phyloP scores from a whole-genome alignment of 2,329 filamentous ascomycete genomes.

The Dothiorella sarmentorum region DNA sequence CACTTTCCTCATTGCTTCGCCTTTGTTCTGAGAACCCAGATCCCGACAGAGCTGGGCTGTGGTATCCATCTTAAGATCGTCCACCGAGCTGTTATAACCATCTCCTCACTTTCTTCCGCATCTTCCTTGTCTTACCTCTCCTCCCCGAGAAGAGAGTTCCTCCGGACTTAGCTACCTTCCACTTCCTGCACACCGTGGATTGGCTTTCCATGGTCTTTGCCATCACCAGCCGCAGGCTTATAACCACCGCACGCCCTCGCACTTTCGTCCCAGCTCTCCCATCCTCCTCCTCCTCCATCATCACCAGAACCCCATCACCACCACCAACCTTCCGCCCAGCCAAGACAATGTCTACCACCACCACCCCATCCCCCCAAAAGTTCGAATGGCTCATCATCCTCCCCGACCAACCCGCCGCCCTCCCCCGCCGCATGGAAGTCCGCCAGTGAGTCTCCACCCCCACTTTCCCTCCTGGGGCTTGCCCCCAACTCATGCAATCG shows the following conservation, averaged over 20 bases:
- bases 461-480: background rate
- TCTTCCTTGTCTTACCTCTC: background rate
- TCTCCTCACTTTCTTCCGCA: background rate
- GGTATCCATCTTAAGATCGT: background rate
- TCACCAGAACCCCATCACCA: slow-evolving; percentile 2
- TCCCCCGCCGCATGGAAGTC: slow-evolving; percentile 43
- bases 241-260: background rate
- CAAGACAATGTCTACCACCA: slow-evolving; percentile 13
- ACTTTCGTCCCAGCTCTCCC: background rate
- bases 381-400: slow-evolving; percentile 52
- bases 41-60: no score
- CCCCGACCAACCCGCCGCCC: slow-evolving; percentile 42
- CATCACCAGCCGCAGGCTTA: background rate
- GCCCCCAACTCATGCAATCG: no score
- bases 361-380: slow-evolving; percentile 33
- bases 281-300: background rate
- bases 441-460: slow-evolving; percentile 25
- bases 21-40: background rate
- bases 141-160: background rate
- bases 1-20: background rate
- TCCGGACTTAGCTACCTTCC: background rate
- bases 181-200: background rate
- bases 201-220: background rate
- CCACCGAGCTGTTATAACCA: background rate
- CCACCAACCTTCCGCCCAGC: background rate